These are phyloP conservation scores for Antrodiella citrinella DNA, from an alignment of 768 basidiomycete genomes.

Conservation along the genomic window DNA sequence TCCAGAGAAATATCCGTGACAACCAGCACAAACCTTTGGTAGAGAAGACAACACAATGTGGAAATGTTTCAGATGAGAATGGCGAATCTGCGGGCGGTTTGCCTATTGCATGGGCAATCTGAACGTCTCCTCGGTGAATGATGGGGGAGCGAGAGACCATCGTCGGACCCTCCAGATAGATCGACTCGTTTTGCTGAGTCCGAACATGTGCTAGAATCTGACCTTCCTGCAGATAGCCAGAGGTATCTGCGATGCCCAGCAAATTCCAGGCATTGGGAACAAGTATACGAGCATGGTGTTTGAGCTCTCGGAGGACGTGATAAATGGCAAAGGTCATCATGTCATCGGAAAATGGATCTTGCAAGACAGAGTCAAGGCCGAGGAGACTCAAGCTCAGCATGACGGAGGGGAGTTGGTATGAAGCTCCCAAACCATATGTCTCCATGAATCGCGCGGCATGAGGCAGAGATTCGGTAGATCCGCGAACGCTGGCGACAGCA, in stretches of 20 bases:
- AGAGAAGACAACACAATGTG: constrained; percentile 64
- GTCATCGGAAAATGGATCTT: constrained; percentile 41
- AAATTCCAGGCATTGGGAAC: constrained; percentile 56
- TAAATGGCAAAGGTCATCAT: constrained; percentile 47
- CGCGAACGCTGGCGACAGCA: constrained; percentile 39
- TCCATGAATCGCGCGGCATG: constrained; percentile 45
- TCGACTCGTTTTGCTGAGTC: constrained; percentile 26
- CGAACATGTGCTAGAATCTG: constrained; percentile 58
- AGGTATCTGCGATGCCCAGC: constrained; percentile 66
- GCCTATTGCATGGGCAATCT: constrained; percentile 51
- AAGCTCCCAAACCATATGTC: constrained; percentile 45
- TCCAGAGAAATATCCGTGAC: neutral
- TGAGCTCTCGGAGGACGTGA: constrained; percentile 59
- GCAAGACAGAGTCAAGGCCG: constrained; percentile 27
- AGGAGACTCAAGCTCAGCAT: constrained; percentile 45
- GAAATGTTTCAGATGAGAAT: constrained; percentile 41
- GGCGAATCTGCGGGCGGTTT: constrained; percentile 43
- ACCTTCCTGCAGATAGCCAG: constrained; percentile 39
- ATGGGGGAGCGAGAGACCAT: constrained; percentile 58
- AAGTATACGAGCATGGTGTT: constrained; percentile 58
- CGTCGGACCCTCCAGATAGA: constrained; percentile 46
- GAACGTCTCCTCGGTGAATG: constrained; percentile 64
- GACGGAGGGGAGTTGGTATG: constrained; percentile 48
- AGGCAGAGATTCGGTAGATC: constrained; percentile 33
- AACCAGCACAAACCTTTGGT: constrained; percentile 33